Evolutionary conservation across 1,284 basidiomycete genomes (phyloP).

Genomic region (Cystobasidiaceae sp.): DNA sequence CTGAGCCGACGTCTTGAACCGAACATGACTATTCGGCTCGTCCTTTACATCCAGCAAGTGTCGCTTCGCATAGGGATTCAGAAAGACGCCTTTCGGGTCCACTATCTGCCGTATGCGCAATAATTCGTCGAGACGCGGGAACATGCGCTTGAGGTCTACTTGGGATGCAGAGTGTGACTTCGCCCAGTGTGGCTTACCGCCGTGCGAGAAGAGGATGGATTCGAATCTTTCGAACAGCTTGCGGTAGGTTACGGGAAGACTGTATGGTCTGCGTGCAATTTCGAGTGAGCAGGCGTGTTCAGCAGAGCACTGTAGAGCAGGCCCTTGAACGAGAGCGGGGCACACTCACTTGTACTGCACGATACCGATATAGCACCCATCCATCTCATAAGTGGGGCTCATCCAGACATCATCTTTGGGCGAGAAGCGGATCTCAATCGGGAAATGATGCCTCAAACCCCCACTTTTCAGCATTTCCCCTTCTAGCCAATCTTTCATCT

Average conservation of each 20-base stretch:
- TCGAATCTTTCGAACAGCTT: conserved; percentile 76
- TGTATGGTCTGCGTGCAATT: conserved; percentile 67
- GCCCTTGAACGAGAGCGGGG: too few species aligned
- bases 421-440: conserved; percentile 87
- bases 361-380: conserved; percentile 91
- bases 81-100: conserved; percentile 74
- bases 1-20: conserved; percentile 22
- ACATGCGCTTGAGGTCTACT: conserved; percentile 61
- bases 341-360: conserved; percentile 84
- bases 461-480: conserved; percentile 60
- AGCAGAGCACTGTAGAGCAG: too few species aligned
- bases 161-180: conserved; percentile 79
- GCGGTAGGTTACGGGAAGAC: conserved; percentile 78
- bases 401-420: conserved; percentile 88
- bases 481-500: conserved; percentile 69
- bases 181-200: conserved; percentile 93
- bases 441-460: conserved; percentile 83
- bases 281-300: too few species aligned
- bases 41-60: conserved; percentile 51
- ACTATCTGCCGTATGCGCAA: conserved; percentile 61
- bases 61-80: conserved; percentile 53
- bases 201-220: conserved; percentile 62
- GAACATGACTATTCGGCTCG: neutral
- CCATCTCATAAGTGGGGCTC: conserved; percentile 72
- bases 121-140: conserved; percentile 81